These are phyloP conservation scores for Xylaria flabelliformis DNA, from an alignment of 495 filamentous ascomycete genomes.

Conservation along the genomic window DNA sequence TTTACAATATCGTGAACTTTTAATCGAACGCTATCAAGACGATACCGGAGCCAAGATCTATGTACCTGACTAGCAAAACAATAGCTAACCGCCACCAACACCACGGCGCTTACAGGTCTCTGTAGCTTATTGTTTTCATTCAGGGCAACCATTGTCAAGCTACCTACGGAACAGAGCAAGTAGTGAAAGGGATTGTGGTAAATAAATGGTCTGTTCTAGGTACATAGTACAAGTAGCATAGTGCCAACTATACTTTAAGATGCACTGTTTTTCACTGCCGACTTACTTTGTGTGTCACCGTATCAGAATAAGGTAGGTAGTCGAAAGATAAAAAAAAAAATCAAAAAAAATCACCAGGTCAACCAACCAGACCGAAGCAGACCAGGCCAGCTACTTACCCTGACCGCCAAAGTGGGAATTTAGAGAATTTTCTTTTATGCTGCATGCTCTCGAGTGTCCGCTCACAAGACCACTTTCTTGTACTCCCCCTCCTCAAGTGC, in stretches of 20 bases:
- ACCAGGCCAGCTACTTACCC: background rate
- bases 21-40: background rate
- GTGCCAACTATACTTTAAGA: background rate
- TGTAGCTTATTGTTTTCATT: background rate
- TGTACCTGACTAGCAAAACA: conserved; percentile 2
- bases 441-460: background rate
- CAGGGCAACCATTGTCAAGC: background rate
- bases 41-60: background rate
- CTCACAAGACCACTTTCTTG: background rate
- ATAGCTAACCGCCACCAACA: background rate
- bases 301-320: background rate
- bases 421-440: conserved; percentile 21
- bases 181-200: background rate
- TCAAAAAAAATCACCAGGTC: conserved; percentile 27
- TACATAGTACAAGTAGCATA: background rate
- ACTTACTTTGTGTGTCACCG: background rate
- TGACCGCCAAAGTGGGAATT: conserved; percentile 26
- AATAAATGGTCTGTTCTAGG: background rate
- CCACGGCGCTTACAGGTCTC: background rate
- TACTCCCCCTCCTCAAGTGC: background rate
- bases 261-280: background rate
- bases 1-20: background rate
- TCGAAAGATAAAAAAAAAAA: background rate
- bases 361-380: conserved; percentile 5
- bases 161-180: background rate